These are phyloP conservation scores for Aspergillus latus DNA, from an alignment of 2,329 filamentous ascomycete genomes.

Conservation along the genomic window DNA sequence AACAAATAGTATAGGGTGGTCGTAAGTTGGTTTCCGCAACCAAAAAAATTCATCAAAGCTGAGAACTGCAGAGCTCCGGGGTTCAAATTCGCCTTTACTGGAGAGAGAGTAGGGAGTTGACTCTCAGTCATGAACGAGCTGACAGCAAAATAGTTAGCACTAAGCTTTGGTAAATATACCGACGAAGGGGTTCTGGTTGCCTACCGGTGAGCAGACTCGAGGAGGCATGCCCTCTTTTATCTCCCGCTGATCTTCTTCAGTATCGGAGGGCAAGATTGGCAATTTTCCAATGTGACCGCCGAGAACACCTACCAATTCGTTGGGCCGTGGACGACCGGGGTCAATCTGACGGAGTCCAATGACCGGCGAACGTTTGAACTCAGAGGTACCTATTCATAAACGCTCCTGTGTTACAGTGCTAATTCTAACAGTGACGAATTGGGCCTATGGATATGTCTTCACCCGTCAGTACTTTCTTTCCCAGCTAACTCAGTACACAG, in stretches of 20 bases:
- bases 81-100: conserved; percentile 57
- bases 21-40: conserved; percentile 42
- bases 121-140: neutral
- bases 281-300: conserved; percentile 60
- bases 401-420: neutral
- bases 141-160: conserved; percentile 40
- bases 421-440: conserved; percentile 53
- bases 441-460: conserved; percentile 53
- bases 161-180: conserved; percentile 46
- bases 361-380: conserved; percentile 56
- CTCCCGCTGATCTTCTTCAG: conserved; percentile 28
- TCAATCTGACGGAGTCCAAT: conserved; percentile 34
- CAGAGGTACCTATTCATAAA: conserved; percentile 31
- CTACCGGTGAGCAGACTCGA: too few relatives aligned
- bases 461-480: neutral
- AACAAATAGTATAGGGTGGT: conserved; percentile 47
- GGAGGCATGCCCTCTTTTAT: too few relatives aligned
- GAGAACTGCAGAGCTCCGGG: conserved; percentile 45
- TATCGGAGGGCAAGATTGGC: conserved; percentile 60
- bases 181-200: too few relatives aligned
- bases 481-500: conserved; percentile 29
- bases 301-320: conserved; percentile 59
- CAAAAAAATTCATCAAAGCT: neutral
- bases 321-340: conserved; percentile 47
- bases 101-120: conserved; percentile 41